Base-by-base conservation (phyloP, 345 rosid genomes). In the Aurinia saxatilis region DNA sequence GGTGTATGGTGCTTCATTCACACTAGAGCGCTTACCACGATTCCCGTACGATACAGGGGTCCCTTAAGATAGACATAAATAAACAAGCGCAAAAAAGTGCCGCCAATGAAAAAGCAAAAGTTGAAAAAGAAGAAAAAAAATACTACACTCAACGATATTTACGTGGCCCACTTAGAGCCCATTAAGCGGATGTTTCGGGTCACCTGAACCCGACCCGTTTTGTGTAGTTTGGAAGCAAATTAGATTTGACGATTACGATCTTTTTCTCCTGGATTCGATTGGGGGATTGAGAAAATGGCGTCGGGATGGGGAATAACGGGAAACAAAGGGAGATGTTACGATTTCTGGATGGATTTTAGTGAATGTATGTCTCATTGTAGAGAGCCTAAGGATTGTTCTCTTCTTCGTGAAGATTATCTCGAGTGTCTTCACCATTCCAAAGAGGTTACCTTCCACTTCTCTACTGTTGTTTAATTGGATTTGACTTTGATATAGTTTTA, bases 361-460 rank as follows among this genome's bases (percentile, higher is more conserved):
- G 97, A 90, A 73, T 93, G 99, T 63, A 90, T 89, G 97, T 87
- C 97, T 36, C 77, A 71, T 21, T 92, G 97, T 83, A 76, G 90
- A 57, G 90, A 87, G 77, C 99, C 99, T 73, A 93, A 85, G 79
- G 99, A 93, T 75, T 93, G 97, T 27, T 50, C 79, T 23, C 86
- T 87, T 65, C 95, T 90, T 46, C 93, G 96, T 59, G 95, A 93
- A 60, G 97, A 93, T 72, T 93, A 90, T 75, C 83, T 93, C 56
- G 97, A 93, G 80, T 93, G 99, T 76, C 99, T 90, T 69, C 99
- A 93, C 81, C 99, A 93, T 76, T 74, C 96, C 79, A 93, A 93
- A 82, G 99, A 90, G 97, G 98, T 86, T 12, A 29, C 34, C 30
- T 60, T 31, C 10, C 0, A 13, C 8, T 31, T 36, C 8, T n/a